phyloP scores from a whole-genome alignment of 75 land plant genomes.

The Selaginella moellendorffii region DNA sequence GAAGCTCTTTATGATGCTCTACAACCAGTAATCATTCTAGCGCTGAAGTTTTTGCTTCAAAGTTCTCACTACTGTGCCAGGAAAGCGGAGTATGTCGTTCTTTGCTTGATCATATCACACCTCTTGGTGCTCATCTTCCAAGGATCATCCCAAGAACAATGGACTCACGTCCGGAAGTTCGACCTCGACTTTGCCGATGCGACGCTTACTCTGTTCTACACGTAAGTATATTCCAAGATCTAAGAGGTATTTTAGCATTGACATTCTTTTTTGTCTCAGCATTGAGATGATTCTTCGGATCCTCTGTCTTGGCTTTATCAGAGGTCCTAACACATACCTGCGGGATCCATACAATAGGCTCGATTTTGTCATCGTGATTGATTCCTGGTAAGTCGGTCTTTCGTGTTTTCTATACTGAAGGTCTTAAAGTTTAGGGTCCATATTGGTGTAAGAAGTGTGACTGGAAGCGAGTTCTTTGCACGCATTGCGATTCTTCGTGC shows the following conservation, averaged over 20 bases:
- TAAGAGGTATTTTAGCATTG: neutral
- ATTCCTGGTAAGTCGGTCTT: neutral
- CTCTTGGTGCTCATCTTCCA: slow-evolving; percentile 8
- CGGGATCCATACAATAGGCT: slow-evolving; percentile 8
- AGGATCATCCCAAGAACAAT: slow-evolving; percentile 4
- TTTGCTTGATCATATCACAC: neutral
- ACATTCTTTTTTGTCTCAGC: neutral
- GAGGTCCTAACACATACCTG: neutral
- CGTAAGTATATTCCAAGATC: neutral
- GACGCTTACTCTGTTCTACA: neutral
- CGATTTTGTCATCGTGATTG: slow-evolving; percentile 5
- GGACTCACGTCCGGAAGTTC: slow-evolving; percentile 1
- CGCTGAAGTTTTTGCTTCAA: neutral
- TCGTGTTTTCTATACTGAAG: neutral
- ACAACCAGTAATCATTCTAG: neutral
- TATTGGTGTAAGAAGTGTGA: slow-evolving; percentile 4
- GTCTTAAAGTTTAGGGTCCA: slow-evolving; percentile 13
- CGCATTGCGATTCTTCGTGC: slow-evolving; percentile 20
- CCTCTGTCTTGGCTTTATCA: neutral
- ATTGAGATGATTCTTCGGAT: slow-evolving; percentile 1
- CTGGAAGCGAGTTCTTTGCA: slow-evolving; percentile 12
- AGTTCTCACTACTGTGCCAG: neutral
- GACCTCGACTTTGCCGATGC: slow-evolving; percentile 11
- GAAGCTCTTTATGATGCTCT: neutral
- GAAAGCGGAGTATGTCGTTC: neutral